Percentiles rank a stretch among this genome's conserved stretches.
Evolutionary conservation across 768 basidiomycete genomes (phyloP).

Genomic region (Mycena belliarum): DNA sequence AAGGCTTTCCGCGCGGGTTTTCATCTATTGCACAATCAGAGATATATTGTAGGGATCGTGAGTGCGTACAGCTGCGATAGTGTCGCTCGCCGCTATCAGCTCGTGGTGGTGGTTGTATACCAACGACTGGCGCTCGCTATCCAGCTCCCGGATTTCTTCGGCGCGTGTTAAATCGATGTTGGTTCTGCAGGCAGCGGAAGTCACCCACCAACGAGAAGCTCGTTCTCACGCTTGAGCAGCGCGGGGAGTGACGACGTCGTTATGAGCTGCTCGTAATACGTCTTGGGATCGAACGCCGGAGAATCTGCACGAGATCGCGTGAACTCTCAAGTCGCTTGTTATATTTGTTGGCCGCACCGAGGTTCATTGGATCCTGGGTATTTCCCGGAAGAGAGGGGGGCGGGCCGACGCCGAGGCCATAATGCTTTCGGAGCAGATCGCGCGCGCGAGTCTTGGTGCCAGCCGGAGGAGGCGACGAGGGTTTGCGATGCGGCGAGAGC

Average conservation of each 20-base stretch:
- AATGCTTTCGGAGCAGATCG: conserved; percentile 82
- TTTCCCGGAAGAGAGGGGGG: conserved; percentile 62
- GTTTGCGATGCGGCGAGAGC: conserved; percentile 31
- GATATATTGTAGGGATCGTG: neutral
- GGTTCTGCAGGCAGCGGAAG: too few relatives aligned
- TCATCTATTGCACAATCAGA: conserved; percentile 61
- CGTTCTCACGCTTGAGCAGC: conserved; percentile 80
- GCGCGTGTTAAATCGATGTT: too few relatives aligned
- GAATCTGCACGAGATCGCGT: conserved; percentile 55
- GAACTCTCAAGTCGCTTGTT: neutral
- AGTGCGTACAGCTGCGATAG: conserved; percentile 74
- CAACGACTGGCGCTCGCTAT: conserved; percentile 85
- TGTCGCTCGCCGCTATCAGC: conserved; percentile 90
- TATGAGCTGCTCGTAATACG: conserved; percentile 85
- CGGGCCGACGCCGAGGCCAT: conserved; percentile 77
- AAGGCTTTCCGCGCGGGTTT: conserved; percentile 80
- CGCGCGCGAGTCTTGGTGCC: conserved; percentile 58
- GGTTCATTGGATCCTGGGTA: conserved; percentile 75
- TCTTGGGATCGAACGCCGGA: conserved; percentile 75
- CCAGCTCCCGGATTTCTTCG: conserved; percentile 89
- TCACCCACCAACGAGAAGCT: conserved; percentile 64
- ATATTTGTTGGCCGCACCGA: conserved; percentile 47
- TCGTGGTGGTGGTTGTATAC: conserved; percentile 97
- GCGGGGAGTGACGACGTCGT: conserved; percentile 75
- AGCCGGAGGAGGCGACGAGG: conserved; percentile 32